Percentiles rank a stretch among this genome's conserved stretches.
Conservation (phyloP, 2,329 filamentous ascomycete genomes). For the Gnomoniopsis smithogilvyi region DNA sequence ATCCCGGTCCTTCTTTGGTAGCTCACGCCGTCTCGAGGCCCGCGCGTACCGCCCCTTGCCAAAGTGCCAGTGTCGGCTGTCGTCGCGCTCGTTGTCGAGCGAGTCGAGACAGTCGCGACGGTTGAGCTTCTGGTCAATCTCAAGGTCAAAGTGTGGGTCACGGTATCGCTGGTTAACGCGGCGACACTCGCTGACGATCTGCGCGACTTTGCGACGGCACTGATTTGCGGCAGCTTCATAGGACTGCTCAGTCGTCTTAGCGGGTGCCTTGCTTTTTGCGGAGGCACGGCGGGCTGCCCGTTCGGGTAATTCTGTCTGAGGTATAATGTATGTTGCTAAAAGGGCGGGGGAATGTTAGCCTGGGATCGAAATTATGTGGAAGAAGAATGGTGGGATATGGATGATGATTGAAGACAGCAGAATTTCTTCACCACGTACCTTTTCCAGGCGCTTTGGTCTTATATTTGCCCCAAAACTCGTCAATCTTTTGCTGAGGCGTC, state of each 20-base stretch:
- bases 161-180: slow-evolving; percentile 82
- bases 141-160: slow-evolving; percentile 84
- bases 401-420: background rate
- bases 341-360: slow-evolving; percentile 5
- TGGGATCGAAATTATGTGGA: background rate
- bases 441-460: slow-evolving; percentile 69
- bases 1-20: slow-evolving; percentile 22
- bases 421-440: slow-evolving; percentile 36
- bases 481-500: slow-evolving; percentile 64
- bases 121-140: slow-evolving; percentile 66
- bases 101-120: slow-evolving; percentile 47
- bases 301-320: slow-evolving; percentile 57
- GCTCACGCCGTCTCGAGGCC: slow-evolving; percentile 6
- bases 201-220: slow-evolving; percentile 62
- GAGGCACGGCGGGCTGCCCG: slow-evolving; percentile 55
- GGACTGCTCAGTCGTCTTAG: slow-evolving; percentile 58
- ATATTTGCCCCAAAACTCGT: slow-evolving; percentile 73
- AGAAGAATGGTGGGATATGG: background rate
- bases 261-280: slow-evolving; percentile 47
- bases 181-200: slow-evolving; percentile 64
- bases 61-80: slow-evolving; percentile 8
- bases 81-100: slow-evolving; percentile 32
- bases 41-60: slow-evolving; percentile 6
- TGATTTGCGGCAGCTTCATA: slow-evolving; percentile 70
- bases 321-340: slow-evolving; percentile 64